Conservation (phyloP, 495 filamentous ascomycete species). For the Lasiosphaeria hispida region DNA sequence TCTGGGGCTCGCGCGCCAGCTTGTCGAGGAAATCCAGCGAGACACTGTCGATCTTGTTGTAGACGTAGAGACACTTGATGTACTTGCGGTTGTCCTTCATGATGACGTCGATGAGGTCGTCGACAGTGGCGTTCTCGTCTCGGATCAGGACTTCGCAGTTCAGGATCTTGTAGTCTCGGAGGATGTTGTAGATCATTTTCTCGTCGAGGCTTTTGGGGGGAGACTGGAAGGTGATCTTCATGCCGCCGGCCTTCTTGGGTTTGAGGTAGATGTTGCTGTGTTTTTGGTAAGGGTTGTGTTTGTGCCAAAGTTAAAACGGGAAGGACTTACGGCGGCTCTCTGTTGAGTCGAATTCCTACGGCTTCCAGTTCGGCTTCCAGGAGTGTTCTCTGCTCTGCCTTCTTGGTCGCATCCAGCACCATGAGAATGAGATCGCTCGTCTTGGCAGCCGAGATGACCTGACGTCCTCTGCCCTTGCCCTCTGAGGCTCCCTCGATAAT, state of each 20-base stretch:
- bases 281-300: slow-evolving; percentile 55
- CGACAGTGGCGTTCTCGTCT: slow-evolving; percentile 92
- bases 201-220: slow-evolving; percentile 90
- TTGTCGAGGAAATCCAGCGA: slow-evolving; percentile 90
- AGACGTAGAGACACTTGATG: slow-evolving; percentile 93
- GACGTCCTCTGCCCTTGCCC: slow-evolving; percentile 91
- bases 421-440: slow-evolving; percentile 97
- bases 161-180: slow-evolving; percentile 97
- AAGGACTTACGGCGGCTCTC: slow-evolving; percentile 75
- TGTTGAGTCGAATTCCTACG: slow-evolving; percentile 92
- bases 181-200: slow-evolving; percentile 95
- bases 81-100: slow-evolving; percentile 99
- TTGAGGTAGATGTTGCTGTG: slow-evolving; percentile 99
- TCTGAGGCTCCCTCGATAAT: slow-evolving; percentile 98
- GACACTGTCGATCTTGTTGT: slow-evolving; percentile 99
- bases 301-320: background rate
- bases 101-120: slow-evolving; percentile 97
- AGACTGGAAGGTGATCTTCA: slow-evolving; percentile 95
- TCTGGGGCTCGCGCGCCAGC: slow-evolving; percentile 87
- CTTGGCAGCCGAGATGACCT: slow-evolving; percentile 99
- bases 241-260: slow-evolving; percentile 90
- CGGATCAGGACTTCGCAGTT: slow-evolving; percentile 96
- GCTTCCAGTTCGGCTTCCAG: slow-evolving; percentile 93
- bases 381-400: slow-evolving; percentile 86
- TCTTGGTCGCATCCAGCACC: slow-evolving; percentile 96